Percentiles rank a stretch among this genome's conserved stretches.
Conservation (phyloP, 176 grass and related monocot genomes). For the Otatea glauca region DNA sequence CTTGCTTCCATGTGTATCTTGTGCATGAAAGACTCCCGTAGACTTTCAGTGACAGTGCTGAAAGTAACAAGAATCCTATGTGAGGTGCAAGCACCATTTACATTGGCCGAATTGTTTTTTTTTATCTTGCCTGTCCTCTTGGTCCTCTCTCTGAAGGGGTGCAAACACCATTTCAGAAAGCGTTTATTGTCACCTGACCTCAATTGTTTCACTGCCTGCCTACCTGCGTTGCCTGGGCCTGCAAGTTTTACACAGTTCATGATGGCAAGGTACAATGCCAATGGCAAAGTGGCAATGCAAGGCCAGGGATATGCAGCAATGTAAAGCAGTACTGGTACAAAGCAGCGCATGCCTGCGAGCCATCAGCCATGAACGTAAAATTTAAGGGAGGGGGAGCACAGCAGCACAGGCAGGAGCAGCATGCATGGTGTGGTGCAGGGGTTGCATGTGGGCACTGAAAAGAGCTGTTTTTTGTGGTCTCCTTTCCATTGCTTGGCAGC, state of each 20-base stretch:
- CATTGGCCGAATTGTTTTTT: no score
- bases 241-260: background rate
- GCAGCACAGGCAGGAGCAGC: constrained; percentile 17
- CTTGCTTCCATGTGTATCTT: constrained; percentile 16
- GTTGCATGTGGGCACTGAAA: constrained; percentile 44
- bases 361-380: background rate
- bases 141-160: background rate
- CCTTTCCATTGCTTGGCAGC: background rate
- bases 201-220: background rate
- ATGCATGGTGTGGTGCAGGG: constrained; percentile 21
- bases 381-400: background rate
- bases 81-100: background rate
- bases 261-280: background rate
- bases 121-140: background rate
- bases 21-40: constrained; percentile 8
- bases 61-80: constrained; percentile 36
- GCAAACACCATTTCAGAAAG: constrained; percentile 16
- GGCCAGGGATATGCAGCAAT: background rate
- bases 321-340: background rate
- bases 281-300: background rate
- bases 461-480: constrained; percentile 27
- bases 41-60: background rate
- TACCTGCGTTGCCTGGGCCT: background rate
- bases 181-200: constrained; percentile 40
- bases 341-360: background rate